Evolutionary conservation across 2,329 filamentous ascomycete genomes (phyloP).

Genomic region (Talaromyces marneffei): DNA sequence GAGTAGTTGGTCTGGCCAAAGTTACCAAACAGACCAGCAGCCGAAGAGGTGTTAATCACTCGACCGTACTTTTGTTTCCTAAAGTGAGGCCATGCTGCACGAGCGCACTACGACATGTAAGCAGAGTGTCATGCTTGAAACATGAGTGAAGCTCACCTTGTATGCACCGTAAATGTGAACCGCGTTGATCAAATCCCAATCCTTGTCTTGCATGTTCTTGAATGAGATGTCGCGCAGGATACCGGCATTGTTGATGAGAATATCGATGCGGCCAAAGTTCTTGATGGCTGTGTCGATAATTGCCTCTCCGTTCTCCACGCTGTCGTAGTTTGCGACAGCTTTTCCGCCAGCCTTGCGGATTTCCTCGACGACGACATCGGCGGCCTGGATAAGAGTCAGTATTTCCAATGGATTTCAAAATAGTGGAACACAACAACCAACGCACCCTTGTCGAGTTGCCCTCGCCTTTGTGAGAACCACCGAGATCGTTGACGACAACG

Average conservation of each 20-base stretch:
- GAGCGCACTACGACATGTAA: slow-evolving; percentile 58
- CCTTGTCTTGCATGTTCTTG: slow-evolving; percentile 95
- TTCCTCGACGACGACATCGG: slow-evolving; percentile 45
- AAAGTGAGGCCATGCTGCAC: slow-evolving; percentile 95
- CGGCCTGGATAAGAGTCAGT: slow-evolving; percentile 51
- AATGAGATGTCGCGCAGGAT: slow-evolving; percentile 94
- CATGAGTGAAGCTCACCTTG: slow-evolving; percentile 50
- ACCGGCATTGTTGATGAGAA: slow-evolving; percentile 96
- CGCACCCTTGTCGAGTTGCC: slow-evolving; percentile 77
- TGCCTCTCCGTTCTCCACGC: slow-evolving; percentile 73
- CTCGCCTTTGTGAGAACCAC: slow-evolving; percentile 88
- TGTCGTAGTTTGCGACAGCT: slow-evolving; percentile 95
- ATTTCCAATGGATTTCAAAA: neutral
- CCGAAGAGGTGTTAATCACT: slow-evolving; percentile 95
- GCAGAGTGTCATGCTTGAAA: slow-evolving; percentile 15
- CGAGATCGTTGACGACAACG: slow-evolving; percentile 94
- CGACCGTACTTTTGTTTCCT: slow-evolving; percentile 97
- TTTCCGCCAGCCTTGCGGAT: slow-evolving; percentile 79
- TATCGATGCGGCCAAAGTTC: slow-evolving; percentile 65
- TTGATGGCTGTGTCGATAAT: slow-evolving; percentile 67
- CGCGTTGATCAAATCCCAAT: slow-evolving; percentile 92
- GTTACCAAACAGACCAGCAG: slow-evolving; percentile 88
- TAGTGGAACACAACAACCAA: neutral
- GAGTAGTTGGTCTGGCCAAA: slow-evolving; percentile 98
- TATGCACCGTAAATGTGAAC: slow-evolving; percentile 92